Conservation (phyloP, 1,139 yeast species). For the Sugiyamaella pinicola region DNA sequence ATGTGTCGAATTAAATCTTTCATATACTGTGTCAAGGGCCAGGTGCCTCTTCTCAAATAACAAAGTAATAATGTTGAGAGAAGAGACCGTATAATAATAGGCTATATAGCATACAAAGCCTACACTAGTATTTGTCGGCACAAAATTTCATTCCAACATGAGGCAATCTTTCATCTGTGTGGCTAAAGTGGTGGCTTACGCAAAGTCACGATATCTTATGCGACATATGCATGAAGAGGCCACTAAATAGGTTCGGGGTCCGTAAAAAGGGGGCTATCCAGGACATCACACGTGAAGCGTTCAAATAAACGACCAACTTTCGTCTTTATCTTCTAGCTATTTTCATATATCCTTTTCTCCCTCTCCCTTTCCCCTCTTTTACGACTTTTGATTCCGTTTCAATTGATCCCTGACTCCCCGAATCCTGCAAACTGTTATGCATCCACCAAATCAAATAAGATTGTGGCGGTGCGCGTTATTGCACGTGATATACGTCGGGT, state of each 20-base stretch:
- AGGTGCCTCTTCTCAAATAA: too few species aligned
- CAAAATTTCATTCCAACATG: slow-evolving; percentile 8
- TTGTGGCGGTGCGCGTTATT: slow-evolving; percentile 3
- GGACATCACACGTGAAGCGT: too few species aligned
- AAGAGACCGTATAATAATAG: background rate
- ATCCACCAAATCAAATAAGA: background rate
- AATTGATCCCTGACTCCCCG: background rate
- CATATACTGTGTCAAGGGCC: too few species aligned
- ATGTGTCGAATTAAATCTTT: too few species aligned
- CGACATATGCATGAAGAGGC: slow-evolving; percentile 11
- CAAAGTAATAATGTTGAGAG: background rate
- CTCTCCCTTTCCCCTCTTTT: too few species aligned
- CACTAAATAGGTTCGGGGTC: too few species aligned
- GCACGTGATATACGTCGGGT: background rate
- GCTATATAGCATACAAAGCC: background rate
- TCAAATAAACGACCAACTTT: too few species aligned
- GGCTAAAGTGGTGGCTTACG: slow-evolving; percentile 16
- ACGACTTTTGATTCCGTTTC: background rate
- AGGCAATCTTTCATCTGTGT: slow-evolving; percentile 12
- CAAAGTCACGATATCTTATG: slow-evolving; percentile 19
- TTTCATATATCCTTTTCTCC: too few species aligned
- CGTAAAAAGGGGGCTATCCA: too few species aligned
- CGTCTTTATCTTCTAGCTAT: too few species aligned
- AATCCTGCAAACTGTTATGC: background rate
- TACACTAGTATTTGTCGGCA: slow-evolving; percentile 1